Conservation (phyloP, 176 grass and related monocot species). For the Eremochloa ophiuroides region DNA sequence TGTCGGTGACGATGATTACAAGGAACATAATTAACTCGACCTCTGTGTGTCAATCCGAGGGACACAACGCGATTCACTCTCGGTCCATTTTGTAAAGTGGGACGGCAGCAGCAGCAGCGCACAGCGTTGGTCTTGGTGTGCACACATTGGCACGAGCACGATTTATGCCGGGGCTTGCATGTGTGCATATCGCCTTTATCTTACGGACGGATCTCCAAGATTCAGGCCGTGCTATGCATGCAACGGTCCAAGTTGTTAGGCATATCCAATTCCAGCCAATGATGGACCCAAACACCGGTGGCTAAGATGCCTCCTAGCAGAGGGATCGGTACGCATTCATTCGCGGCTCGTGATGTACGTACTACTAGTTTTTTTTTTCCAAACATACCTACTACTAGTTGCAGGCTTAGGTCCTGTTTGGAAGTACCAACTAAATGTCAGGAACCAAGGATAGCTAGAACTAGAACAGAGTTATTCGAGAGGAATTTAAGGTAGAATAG, state of each 20-base stretch:
- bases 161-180: background rate
- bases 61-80: background rate
- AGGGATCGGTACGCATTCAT: background rate
- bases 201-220: background rate
- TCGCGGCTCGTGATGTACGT: background rate
- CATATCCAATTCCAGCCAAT: conserved; percentile 9
- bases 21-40: background rate
- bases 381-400: background rate
- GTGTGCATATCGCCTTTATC: conserved; percentile 29
- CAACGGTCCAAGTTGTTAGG: conserved; percentile 17
- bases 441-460: too few species aligned
- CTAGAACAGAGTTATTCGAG: too few species aligned
- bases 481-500: too few species aligned
- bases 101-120: background rate
- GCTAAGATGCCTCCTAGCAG: background rate
- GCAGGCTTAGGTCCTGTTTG: too few species aligned
- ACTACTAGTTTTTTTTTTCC: background rate
- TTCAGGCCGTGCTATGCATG: background rate
- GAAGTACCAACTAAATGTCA: too few species aligned
- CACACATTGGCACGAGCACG: conserved; percentile 20
- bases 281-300: background rate
- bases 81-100: background rate
- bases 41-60: background rate
- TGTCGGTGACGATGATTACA: conserved; percentile 16
- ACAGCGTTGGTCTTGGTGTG: background rate